Evolutionary conservation across 2,329 filamentous ascomycete species (phyloP).

Genomic region (Zymoseptoria tritici): DNA sequence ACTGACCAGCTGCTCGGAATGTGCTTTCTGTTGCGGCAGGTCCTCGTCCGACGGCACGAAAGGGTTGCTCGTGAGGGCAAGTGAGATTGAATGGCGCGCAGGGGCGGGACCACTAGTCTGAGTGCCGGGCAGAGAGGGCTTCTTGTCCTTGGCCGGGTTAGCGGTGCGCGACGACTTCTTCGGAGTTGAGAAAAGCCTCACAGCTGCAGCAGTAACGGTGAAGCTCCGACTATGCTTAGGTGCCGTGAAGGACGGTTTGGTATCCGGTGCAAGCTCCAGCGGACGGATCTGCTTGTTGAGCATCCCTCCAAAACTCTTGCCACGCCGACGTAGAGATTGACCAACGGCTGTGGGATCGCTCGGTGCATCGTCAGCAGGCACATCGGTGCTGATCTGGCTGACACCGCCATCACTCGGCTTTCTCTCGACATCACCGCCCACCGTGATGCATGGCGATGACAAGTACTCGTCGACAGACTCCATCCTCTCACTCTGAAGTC

Average conservation of each 20-base stretch:
- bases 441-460: slow-evolving; percentile 6
- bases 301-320: slow-evolving; percentile 9
- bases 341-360: not conserved
- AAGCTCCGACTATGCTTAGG: not conserved
- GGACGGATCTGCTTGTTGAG: not conserved
- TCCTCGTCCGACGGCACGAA: not conserved
- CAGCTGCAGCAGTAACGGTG: not conserved
- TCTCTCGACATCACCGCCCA: slow-evolving; percentile 11
- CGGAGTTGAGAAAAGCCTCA: not conserved
- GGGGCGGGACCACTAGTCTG: not conserved
- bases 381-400: not conserved
- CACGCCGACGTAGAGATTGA: slow-evolving; percentile 4
- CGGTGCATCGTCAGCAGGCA: not conserved
- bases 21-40: not conserved
- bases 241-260: not conserved
- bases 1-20: not conserved
- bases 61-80: slow-evolving; percentile 7
- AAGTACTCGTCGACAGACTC: slow-evolving; percentile 2
- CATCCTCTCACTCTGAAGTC: slow-evolving; percentile 2
- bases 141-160: not conserved
- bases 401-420: slow-evolving; percentile 3
- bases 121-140: not conserved
- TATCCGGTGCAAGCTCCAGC: not conserved
- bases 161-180: not conserved
- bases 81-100: slow-evolving; percentile 4